These are phyloP conservation scores for Hypoxylon sp. DNA, from an alignment of 2,329 filamentous ascomycete genomes.

Conservation along the genomic window DNA sequence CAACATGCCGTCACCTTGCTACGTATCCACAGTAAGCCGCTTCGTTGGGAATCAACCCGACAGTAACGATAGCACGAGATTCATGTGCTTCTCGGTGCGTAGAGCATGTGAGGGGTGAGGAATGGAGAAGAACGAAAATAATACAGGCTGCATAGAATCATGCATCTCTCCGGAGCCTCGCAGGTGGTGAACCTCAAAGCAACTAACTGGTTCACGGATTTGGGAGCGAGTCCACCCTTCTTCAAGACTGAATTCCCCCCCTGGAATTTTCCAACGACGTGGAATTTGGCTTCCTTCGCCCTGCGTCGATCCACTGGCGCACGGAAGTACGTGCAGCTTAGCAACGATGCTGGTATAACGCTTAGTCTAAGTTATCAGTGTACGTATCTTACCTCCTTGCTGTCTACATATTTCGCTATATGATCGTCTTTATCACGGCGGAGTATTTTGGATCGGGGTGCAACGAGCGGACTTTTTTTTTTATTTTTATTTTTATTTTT, in stretches of 20 bases:
- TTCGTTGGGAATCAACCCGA: conserved; percentile 46
- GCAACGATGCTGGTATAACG: conserved; percentile 38
- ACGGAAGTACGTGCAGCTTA: conserved; percentile 44
- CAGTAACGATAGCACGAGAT: conserved; percentile 54
- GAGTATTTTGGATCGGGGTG: conserved; percentile 31
- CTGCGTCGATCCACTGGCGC: conserved; percentile 47
- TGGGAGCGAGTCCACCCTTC: conserved; percentile 32
- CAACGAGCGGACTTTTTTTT: conserved; percentile 30
- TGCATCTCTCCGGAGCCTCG: conserved; percentile 50
- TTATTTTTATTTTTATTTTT: too few relatives aligned
- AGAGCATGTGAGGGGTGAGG: conserved; percentile 32
- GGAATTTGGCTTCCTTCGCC: conserved; percentile 46
- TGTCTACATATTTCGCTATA: neutral
- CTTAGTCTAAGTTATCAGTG: conserved; percentile 25
- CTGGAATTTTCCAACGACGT: conserved; percentile 43
- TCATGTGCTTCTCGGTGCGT: conserved; percentile 41
- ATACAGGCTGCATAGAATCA: conserved; percentile 51
- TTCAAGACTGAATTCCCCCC: conserved; percentile 38
- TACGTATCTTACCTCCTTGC: conserved; percentile 11
- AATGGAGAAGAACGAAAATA: conserved; percentile 30
- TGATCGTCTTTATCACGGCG: conserved; percentile 29
- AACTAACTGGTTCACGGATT: conserved; percentile 20
- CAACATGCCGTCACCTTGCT: conserved; percentile 48
- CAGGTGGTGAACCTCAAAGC: conserved; percentile 44
- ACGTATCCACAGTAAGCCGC: conserved; percentile 49